Evolutionary conservation across 768 basidiomycete species (phyloP).

Genomic region (Lentinula raphanica): DNA sequence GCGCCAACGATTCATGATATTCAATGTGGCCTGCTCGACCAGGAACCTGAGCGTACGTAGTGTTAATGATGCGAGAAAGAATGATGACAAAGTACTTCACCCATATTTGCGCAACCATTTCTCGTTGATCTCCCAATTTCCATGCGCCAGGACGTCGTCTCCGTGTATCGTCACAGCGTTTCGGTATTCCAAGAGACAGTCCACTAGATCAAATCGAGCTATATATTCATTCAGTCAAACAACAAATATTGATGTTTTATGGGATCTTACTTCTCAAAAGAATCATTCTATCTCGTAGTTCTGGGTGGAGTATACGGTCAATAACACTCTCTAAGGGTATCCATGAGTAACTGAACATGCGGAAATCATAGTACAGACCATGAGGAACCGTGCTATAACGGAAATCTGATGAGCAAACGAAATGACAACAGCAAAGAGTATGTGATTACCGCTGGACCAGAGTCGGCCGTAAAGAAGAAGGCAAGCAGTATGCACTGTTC

Average conservation of each 20-base stretch:
- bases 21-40: constrained; percentile 66
- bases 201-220: constrained; percentile 78
- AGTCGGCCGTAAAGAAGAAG: constrained; percentile 82
- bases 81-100: constrained; percentile 34
- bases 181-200: constrained; percentile 73
- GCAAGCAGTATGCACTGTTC: constrained; percentile 83
- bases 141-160: constrained; percentile 85
- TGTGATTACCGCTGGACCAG: constrained; percentile 68
- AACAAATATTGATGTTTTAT: constrained; percentile 1
- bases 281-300: constrained; percentile 88
- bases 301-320: constrained; percentile 84
- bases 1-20: constrained; percentile 83
- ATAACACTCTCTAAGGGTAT: constrained; percentile 71
- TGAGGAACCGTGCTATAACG: constrained; percentile 71
- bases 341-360: constrained; percentile 9
- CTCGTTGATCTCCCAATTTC: constrained; percentile 87
- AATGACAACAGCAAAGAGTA: background rate
- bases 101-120: constrained; percentile 79
- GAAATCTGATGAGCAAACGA: constrained; percentile 8
- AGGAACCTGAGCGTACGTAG: constrained; percentile 39
- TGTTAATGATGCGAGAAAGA: background rate
- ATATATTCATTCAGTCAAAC: constrained; percentile 1
- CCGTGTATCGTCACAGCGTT: constrained; percentile 73
- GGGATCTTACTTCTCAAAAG: constrained; percentile 62
- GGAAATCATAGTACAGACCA: constrained; percentile 37